A percentile compares a stretch with the other conserved stretches of the same genome.
These are phyloP conservation scores for Kluyveromyces starmeri DNA, from an alignment of 805 yeast genomes.

Conservation along the genomic window DNA sequence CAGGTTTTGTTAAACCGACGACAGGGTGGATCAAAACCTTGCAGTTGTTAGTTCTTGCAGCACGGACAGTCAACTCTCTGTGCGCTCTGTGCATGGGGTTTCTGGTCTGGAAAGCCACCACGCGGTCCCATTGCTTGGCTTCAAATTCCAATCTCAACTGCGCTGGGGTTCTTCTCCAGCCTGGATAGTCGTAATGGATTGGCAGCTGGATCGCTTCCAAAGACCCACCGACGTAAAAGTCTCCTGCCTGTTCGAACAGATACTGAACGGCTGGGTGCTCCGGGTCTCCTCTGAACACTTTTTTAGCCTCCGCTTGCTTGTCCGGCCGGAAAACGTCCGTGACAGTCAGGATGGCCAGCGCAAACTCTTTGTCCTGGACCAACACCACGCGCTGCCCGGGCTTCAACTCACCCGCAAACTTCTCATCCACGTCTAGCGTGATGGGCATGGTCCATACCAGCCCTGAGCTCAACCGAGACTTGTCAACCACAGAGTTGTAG, in stretches of 20 bases:
- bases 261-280: conserved; percentile 90
- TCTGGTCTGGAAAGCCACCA: conserved; percentile 96
- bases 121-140: conserved; percentile 74
- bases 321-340: conserved; percentile 75
- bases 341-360: conserved; percentile 74
- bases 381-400: conserved; percentile 60
- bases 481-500: conserved; percentile 53
- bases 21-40: conserved; percentile 91
- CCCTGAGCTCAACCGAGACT: conserved; percentile 67
- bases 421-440: conserved; percentile 63
- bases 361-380: conserved; percentile 70
- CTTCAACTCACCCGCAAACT: conserved; percentile 36
- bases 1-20: conserved; percentile 94
- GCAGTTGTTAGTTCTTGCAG: conserved; percentile 87
- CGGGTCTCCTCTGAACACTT: conserved; percentile 92
- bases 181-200: conserved; percentile 83
- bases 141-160: conserved; percentile 80
- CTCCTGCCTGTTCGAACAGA: conserved; percentile 66
- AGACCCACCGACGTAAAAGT: conserved; percentile 80
- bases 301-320: conserved; percentile 68
- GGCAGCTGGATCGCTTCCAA: conserved; percentile 79
- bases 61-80: conserved; percentile 90
- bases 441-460: conserved; percentile 89
- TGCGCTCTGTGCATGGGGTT: conserved; percentile 99
- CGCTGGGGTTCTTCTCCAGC: conserved; percentile 79